phyloP scores from a whole-genome alignment of 139 green algal genomes.

The Chlamydomonas schloesseri region DNA sequence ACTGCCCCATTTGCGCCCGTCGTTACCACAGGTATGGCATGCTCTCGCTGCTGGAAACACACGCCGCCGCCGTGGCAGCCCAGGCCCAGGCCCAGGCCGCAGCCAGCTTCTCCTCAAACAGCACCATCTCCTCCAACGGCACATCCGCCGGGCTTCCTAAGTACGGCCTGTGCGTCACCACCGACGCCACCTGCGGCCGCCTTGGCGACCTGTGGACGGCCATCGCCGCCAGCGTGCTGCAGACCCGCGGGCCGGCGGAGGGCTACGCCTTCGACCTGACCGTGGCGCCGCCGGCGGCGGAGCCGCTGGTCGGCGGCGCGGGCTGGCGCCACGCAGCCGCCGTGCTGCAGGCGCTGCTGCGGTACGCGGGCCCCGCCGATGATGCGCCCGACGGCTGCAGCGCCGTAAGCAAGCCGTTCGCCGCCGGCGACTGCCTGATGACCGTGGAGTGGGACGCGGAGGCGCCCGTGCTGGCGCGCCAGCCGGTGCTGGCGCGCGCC shows the following conservation, averaged over 20 bases:
- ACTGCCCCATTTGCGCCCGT: too few species aligned
- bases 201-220: background rate
- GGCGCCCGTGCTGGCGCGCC: background rate
- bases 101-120: background rate
- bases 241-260: background rate
- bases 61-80: too few species aligned
- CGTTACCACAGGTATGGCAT: too few species aligned
- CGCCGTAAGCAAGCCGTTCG: background rate
- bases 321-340: background rate
- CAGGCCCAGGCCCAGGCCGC: too few species aligned
- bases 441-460: slow-evolving; percentile 3
- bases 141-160: background rate
- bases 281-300: background rate
- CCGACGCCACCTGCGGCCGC: background rate
- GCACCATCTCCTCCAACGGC: too few species aligned
- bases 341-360: background rate
- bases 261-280: background rate
- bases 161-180: background rate
- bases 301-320: background rate
- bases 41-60: too few species aligned
- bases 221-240: background rate
- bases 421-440: background rate
- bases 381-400: background rate
- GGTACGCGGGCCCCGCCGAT: background rate
- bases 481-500: background rate